Evolutionary conservation across 1,284 basidiomycete genomes (phyloP), one percentile per base, ranked within the genome.

Genomic region (Papiliotrema nemorosa): DNA sequence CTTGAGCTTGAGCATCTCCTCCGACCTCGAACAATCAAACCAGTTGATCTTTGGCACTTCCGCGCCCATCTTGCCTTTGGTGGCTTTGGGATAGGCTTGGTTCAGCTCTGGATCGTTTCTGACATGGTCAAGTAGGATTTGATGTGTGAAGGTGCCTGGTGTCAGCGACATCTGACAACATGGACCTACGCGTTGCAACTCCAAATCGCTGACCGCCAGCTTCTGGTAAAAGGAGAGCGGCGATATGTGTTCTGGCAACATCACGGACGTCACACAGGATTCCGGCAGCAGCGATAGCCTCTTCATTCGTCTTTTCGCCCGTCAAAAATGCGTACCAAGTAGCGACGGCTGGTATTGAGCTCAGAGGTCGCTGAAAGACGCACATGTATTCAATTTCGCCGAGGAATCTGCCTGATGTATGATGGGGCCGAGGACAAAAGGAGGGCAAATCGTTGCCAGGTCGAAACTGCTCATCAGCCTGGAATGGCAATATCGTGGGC

Each of bases 231-330:
- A 57, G 22, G 2, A 63, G 41, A 2, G 58, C 52, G 27, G 53
- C 55, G 33, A 58, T 51, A 29, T 63, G 60, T 20, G 44, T 42
- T n/a, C 36, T 33, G 4, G 60, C 60, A 18, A 62, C 60, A 27
- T 63, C 60, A 7, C 60, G 56, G 1, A 63, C 60, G 24, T 63
- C 60, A 26, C 58, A 60, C 9, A 63, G 44, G 29, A 60, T 58
- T 4, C 60, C 60, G 1, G 60, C 60, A 3, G 59, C 49, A 18
- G 60, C 60, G 6, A 44, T 41, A 6, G 57, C 58, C 18, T 63
- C 60, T n/a, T 58, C 60, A 6, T 33, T 34, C 2, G 56, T 52
- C 53, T 63, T 63, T 33, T 57, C 20, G n/a, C 60, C 60, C 5
- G 41, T 50, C 22, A 62, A 44, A 49, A 54, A 62, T 1, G 52